Percentiles rank a stretch among this genome's conserved stretches.
Conservation (phyloP, 2,329 filamentous ascomycete species). For the Paraphoma chrysanthemicola region DNA sequence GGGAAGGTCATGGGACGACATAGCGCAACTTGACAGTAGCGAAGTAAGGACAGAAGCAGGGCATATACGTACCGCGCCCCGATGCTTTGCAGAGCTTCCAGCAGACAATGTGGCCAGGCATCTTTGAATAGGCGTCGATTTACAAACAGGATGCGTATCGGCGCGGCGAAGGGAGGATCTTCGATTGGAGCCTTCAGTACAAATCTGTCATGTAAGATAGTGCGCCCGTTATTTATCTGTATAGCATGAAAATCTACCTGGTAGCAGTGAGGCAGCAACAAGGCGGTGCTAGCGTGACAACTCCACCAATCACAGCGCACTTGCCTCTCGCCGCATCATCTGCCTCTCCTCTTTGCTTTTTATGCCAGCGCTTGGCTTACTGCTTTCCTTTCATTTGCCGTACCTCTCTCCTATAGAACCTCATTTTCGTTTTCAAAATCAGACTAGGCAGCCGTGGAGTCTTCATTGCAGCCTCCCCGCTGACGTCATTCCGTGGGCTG, state of each 20-base stretch:
- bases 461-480: constrained; percentile 12
- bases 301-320: not conserved
- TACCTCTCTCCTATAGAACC: too few species aligned
- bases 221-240: too few species aligned
- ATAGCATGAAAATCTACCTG: too few species aligned
- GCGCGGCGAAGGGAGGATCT: too few species aligned
- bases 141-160: too few species aligned
- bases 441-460: too few species aligned
- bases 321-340: not conserved
- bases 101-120: constrained; percentile 5
- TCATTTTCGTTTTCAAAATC: not conserved
- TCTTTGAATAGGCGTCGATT: not conserved
- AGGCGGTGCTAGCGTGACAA: not conserved
- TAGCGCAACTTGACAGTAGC: constrained; percentile 12
- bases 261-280: not conserved
- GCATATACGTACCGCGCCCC: not conserved
- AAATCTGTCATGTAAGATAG: too few species aligned
- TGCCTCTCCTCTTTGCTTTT: not conserved
- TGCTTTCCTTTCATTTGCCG: not conserved
- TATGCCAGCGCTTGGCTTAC: not conserved
- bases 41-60: constrained; percentile 1
- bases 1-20: constrained; percentile 15
- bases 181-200: too few species aligned
- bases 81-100: constrained; percentile 10
- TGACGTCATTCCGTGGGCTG: constrained; percentile 23